Evolutionary conservation across 108 stramenopile genomes (phyloP).

Genomic region (Aurantiochytrium sp.): DNA sequence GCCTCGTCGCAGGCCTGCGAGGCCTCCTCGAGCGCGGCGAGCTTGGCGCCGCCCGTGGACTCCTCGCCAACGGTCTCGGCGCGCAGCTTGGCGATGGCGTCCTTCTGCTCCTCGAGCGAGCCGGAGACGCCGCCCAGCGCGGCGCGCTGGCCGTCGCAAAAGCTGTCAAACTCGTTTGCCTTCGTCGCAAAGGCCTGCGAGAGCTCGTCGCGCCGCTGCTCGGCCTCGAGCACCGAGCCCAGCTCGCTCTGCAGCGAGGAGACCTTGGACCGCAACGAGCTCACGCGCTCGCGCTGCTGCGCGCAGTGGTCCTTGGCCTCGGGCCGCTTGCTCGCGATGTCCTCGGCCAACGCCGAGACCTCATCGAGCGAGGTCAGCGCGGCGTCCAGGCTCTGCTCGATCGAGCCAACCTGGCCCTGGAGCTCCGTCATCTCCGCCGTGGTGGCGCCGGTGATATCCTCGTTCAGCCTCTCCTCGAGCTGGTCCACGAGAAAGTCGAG

Average conservation of each 20-base stretch:
- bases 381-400: neutral
- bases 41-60: neutral
- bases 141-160: neutral
- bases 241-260: neutral
- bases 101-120: constrained; percentile 13
- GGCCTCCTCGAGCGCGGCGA: neutral
- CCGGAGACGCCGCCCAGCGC: neutral
- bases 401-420: neutral
- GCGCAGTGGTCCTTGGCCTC: constrained; percentile 19
- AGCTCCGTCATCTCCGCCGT: constrained; percentile 25
- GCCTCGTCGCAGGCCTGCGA: constrained; percentile 22
- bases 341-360: neutral
- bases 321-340: neutral
- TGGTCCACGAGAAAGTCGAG: constrained; percentile 18
- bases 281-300: neutral
- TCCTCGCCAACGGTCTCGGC: neutral
- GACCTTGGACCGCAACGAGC: neutral
- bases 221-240: neutral
- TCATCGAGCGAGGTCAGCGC: neutral
- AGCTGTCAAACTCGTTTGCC: neutral
- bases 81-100: neutral
- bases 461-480: neutral
- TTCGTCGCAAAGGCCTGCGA: neutral
- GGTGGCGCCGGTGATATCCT: constrained; percentile 11
- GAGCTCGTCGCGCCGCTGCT: neutral